Evolutionary conservation across 2,329 filamentous ascomycete species (phyloP).

Genomic region (Tetracladium maxilliforme): DNA sequence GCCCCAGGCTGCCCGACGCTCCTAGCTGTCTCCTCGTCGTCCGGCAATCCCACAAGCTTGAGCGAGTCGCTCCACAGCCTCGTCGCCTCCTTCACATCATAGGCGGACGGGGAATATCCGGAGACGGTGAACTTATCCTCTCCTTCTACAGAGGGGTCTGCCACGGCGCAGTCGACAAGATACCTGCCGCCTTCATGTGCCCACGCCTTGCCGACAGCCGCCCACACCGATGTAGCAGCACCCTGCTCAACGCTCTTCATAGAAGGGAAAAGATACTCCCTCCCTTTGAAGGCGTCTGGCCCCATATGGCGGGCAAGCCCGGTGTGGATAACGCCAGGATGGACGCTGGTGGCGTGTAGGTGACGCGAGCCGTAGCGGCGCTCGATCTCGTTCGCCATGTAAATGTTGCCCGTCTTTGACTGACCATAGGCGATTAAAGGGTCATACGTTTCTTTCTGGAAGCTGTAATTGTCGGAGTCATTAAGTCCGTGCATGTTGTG

Average conservation of each 20-base stretch:
- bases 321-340: slow-evolving; percentile 2
- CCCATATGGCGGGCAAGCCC: slow-evolving; percentile 1
- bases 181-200: slow-evolving; percentile 34
- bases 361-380: background rate
- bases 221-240: slow-evolving; percentile 24
- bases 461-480: slow-evolving; percentile 10
- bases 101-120: slow-evolving; percentile 13
- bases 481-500: slow-evolving; percentile 12
- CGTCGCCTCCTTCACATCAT: slow-evolving; percentile 20
- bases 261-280: no score
- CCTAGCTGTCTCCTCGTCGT: no score
- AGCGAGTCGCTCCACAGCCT: slow-evolving; percentile 24
- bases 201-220: no score
- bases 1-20: no score
- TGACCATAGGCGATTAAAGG: slow-evolving; percentile 26
- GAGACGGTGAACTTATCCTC: slow-evolving; percentile 9
- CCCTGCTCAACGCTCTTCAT: slow-evolving; percentile 21
- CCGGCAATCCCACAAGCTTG: slow-evolving; percentile 13
- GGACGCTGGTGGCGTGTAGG: slow-evolving; percentile 1
- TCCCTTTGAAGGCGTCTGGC: no score
- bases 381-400: slow-evolving; percentile 2
- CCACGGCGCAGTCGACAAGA: slow-evolving; percentile 23
- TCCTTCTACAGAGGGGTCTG: slow-evolving; percentile 12
- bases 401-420: slow-evolving; percentile 27
- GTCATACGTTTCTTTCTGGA: slow-evolving; percentile 6